Evolutionary conservation across 768 basidiomycete species (phyloP), one percentile per base, ranked within the genome.

Genomic region (Naematelia encephala): DNA sequence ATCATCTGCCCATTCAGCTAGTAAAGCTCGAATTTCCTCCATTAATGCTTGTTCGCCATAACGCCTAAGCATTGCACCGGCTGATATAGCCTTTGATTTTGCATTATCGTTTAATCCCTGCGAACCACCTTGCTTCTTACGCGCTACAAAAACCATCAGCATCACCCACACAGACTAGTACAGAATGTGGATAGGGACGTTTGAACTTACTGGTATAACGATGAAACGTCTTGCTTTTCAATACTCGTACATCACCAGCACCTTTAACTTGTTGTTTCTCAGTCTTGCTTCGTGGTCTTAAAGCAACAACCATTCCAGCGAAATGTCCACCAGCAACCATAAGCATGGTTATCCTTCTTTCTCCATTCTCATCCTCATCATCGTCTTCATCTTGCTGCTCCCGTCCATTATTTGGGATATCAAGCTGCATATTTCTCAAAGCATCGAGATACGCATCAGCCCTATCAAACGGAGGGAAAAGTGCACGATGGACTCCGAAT

Each of bases 321-420:
- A 99, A 98, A 77, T 99, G 96, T 11, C 96, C 96, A 21, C 96
- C 93, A 0, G 96, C 96, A 42, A 88, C 85, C 91, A 97, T 96
- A 69, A 99, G 88, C 82, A 98, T 77, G 0, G 91, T 90, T 89
- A 93, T 94, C 59, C 84, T 87, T 39, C 91, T 62, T 50, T 77
- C 75, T 23, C 54, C 59, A 16, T 68, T 54, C 19, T 64, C 63
- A 12, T 63, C 68, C 2, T 62, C 65, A n/a, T 51, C 57, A 22
- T 59, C 34, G 11, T 48, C n/a, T 28, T 34, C 48, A 25, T 27
- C 42, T 19, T 44, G 57, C 46, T 59, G 23, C 1, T 23, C 42
- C 2, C 21, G 29, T 13, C 28, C 26, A 5, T 34, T 23, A 5
- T 27, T 34, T 0, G 39, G 34, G n/a, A n/a, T n/a, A 11, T 54